phyloP scores from a whole-genome alignment of 345 rosid genomes.

The Populus euphratica region DNA sequence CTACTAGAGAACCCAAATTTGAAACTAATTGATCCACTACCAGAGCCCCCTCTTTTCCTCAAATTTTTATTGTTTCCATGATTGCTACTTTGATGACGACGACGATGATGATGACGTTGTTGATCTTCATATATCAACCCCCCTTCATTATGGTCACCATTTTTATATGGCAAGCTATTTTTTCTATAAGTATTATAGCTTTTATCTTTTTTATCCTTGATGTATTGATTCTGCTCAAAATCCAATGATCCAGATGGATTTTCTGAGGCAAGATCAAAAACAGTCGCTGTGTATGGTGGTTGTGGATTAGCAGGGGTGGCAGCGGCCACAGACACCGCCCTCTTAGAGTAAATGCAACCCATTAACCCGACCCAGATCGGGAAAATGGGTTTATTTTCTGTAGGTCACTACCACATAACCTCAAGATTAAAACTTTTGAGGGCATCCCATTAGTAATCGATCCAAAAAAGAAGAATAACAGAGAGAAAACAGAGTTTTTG shows the following conservation, averaged over 20 bases:
- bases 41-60: constrained; percentile 33
- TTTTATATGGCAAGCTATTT: background rate
- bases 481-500: constrained; percentile 9
- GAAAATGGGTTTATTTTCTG: constrained; percentile 42
- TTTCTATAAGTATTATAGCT: background rate
- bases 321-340: constrained; percentile 22
- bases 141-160: constrained; percentile 1
- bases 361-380: constrained; percentile 56
- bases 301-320: constrained; percentile 36
- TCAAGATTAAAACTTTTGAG: constrained; percentile 1
- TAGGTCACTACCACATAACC: constrained; percentile 40
- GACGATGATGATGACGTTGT: background rate
- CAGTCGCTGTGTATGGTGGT: constrained; percentile 12
- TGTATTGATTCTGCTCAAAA: constrained; percentile 2
- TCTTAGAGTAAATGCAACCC: constrained; percentile 77
- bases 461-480: constrained; percentile 14
- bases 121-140: constrained; percentile 29
- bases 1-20: constrained; percentile 44
- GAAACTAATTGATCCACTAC: constrained; percentile 27
- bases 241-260: constrained; percentile 28
- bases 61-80: constrained; percentile 11
- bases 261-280: constrained; percentile 1
- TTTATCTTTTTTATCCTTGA: background rate
- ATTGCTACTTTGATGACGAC: constrained; percentile 5
- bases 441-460: background rate